These are phyloP conservation scores for Fagopyrum esculentum DNA, from an alignment of 148 eudicot species.

Conservation along the genomic window DNA sequence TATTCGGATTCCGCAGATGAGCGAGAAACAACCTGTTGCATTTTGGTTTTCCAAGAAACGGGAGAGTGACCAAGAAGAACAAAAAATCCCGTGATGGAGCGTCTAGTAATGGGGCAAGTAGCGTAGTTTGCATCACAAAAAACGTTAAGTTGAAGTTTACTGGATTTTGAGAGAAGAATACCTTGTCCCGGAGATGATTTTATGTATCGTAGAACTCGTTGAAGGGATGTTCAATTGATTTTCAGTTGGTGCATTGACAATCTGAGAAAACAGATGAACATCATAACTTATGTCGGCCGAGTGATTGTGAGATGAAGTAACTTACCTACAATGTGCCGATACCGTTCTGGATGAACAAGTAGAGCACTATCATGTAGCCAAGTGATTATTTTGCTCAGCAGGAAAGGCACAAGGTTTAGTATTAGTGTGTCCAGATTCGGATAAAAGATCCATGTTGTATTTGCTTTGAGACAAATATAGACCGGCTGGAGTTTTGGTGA, in stretches of 20 bases:
- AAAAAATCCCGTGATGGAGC: neutral
- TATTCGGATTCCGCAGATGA: neutral
- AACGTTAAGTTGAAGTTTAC: neutral
- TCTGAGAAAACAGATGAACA: neutral
- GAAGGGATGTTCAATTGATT: neutral
- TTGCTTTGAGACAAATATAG: neutral
- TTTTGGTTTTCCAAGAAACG: constrained; percentile 6
- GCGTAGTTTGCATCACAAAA: constrained; percentile 6
- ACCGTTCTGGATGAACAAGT: neutral
- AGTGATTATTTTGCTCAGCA: neutral
- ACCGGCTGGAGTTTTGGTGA: neutral
- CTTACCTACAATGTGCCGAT: neutral
- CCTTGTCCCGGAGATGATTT: constrained; percentile 11
- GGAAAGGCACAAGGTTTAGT: neutral
- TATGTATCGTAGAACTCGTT: neutral
- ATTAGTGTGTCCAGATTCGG: neutral
- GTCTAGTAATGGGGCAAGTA: neutral
- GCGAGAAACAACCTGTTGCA: neutral
- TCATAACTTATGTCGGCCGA: neutral
- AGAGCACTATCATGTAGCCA: neutral
- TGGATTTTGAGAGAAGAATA: neutral
- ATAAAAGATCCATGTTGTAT: neutral
- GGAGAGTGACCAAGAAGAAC: too few species aligned
- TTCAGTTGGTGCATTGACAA: neutral
- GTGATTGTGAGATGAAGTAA: constrained; percentile 3